Percentiles rank a stretch among this genome's conserved stretches.
These are phyloP conservation scores for Sarcomyxa edulis DNA, from an alignment of 768 basidiomycete genomes.

Conservation along the genomic window DNA sequence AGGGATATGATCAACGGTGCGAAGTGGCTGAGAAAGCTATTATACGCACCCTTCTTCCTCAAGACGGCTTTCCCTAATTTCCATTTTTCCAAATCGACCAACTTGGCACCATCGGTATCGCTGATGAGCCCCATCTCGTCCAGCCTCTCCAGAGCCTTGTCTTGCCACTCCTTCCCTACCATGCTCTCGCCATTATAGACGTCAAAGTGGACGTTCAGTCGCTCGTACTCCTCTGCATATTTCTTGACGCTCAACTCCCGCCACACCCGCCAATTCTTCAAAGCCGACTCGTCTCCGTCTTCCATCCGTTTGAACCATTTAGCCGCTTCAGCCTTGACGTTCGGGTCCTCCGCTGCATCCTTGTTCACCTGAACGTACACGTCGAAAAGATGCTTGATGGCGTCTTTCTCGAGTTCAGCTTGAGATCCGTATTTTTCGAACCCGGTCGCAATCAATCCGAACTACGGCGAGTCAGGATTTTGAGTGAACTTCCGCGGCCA, in stretches of 20 bases:
- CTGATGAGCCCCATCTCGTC: constrained; percentile 71
- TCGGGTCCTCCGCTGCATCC: constrained; percentile 69
- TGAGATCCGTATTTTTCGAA: constrained; percentile 90
- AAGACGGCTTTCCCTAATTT: constrained; percentile 91
- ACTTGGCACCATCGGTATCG: constrained; percentile 75
- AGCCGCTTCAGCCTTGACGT: constrained; percentile 72
- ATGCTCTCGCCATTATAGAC: constrained; percentile 88
- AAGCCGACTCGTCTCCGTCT: constrained; percentile 79
- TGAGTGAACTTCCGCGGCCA: not conserved
- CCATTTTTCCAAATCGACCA: constrained; percentile 84
- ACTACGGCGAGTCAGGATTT: constrained; percentile 32
- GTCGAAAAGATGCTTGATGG: constrained; percentile 92
- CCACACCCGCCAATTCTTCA: constrained; percentile 91
- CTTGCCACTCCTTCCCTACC: constrained; percentile 70
- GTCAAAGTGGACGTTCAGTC: constrained; percentile 88
- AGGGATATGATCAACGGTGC: not conserved
- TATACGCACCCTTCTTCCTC: constrained; percentile 66
- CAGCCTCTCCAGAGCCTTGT: constrained; percentile 62
- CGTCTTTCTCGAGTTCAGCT: constrained; percentile 76
- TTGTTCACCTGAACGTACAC: constrained; percentile 94
- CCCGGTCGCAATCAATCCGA: constrained; percentile 85
- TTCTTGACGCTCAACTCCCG: constrained; percentile 86
- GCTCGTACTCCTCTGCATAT: constrained; percentile 83
- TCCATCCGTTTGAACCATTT: constrained; percentile 94
- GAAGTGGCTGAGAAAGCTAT: not conserved